These are phyloP conservation scores for Drosera capensis DNA, from an alignment of 148 eudicot species.

Conservation along the genomic window DNA sequence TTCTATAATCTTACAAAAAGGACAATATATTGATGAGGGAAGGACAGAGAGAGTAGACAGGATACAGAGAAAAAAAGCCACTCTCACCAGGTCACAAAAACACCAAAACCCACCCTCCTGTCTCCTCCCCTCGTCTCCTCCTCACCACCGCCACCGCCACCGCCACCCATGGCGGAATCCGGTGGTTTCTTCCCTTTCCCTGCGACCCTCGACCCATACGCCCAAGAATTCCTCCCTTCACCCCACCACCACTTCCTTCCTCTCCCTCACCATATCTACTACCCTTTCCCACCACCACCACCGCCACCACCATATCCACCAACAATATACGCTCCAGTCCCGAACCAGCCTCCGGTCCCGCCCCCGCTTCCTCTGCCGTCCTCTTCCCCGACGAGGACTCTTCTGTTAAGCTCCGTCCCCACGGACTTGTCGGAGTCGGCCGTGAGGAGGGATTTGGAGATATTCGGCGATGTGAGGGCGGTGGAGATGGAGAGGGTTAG, in stretches of 20 bases:
- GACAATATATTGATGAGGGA: too few relatives aligned
- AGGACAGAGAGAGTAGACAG: too few relatives aligned
- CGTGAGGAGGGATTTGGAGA: constrained; percentile 49
- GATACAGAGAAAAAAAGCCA: too few relatives aligned
- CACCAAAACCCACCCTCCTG: too few relatives aligned
- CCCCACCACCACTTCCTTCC: background rate
- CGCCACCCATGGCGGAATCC: too few relatives aligned
- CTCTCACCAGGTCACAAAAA: too few relatives aligned
- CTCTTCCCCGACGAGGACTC: constrained; percentile 29
- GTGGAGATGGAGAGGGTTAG: constrained; percentile 65
- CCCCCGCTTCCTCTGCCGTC: constrained; percentile 19
- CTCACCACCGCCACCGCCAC: too few relatives aligned
- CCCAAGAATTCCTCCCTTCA: background rate
- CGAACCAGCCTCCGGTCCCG: constrained; percentile 1
- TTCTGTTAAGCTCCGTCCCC: constrained; percentile 49
- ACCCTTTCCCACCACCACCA: background rate
- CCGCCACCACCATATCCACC: background rate
- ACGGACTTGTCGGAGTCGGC: constrained; percentile 39
- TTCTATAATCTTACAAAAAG: too few relatives aligned
- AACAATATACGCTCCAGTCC: background rate
- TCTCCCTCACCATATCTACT: background rate
- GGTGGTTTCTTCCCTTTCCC: background rate
- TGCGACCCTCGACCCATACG: background rate
- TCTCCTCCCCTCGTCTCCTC: too few relatives aligned
- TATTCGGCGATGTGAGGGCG: constrained; percentile 72